Conservation (phyloP, 495 filamentous ascomycete genomes). For the Penicillium herquei region DNA sequence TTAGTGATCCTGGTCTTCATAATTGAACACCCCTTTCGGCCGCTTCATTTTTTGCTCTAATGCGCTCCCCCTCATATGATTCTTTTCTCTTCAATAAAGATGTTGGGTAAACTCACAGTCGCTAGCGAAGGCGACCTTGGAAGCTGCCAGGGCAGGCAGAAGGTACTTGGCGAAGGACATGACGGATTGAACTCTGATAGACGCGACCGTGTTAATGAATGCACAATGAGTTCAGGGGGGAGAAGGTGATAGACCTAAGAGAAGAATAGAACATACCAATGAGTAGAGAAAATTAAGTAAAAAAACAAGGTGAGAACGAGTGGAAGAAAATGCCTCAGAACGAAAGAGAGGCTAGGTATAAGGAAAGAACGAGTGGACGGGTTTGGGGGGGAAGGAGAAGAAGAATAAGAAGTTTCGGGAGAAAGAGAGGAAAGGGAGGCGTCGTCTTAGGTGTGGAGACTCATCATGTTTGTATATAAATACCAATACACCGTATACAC, state of each 20-base stretch:
- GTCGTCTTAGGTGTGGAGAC: conserved; percentile 25
- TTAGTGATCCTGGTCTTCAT: background rate
- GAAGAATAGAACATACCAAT: conserved; percentile 12
- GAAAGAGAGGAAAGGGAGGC: conserved; percentile 36
- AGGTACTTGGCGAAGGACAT: conserved; percentile 74
- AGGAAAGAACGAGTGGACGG: conserved; percentile 46
- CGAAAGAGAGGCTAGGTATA: conserved; percentile 26
- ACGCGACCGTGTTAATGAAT: conserved; percentile 12
- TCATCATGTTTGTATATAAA: conserved; percentile 10
- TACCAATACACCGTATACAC: background rate
- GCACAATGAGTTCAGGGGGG: background rate
- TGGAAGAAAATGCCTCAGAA: conserved; percentile 29
- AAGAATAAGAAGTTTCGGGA: conserved; percentile 32
- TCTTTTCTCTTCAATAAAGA: background rate
- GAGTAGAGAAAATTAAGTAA: conserved; percentile 10
- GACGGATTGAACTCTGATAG: conserved; percentile 32
- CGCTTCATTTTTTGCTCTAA: background rate
- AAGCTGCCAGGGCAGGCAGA: conserved; percentile 69
- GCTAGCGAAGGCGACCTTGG: conserved; percentile 62
- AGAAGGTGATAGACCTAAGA: background rate
- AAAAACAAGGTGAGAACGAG: conserved; percentile 24
- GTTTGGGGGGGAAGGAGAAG: conserved; percentile 43
- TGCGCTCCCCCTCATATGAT: background rate
- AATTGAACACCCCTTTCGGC: background rate
- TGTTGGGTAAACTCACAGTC: conserved; percentile 14